Percentiles rank a stretch among this genome's conserved stretches.
These are phyloP conservation scores for Balamuthia mandrillaris DNA, from an alignment of 208 protist genomes.

Conservation along the genomic window DNA sequence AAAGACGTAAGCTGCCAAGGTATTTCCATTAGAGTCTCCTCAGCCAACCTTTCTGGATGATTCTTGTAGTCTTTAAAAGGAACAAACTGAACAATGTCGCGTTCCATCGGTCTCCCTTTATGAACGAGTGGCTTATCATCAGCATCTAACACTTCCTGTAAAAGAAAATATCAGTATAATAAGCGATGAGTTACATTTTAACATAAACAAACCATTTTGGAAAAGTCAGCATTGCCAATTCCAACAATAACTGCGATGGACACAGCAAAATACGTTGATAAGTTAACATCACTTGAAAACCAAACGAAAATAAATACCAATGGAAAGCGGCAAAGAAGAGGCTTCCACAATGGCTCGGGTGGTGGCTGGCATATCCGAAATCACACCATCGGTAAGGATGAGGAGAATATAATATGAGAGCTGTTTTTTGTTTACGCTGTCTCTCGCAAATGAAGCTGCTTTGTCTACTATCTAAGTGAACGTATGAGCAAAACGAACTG, in stretches of 20 bases:
- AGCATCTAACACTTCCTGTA: slow-evolving; percentile 48
- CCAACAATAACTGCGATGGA: slow-evolving; percentile 37
- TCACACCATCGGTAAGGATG: slow-evolving; percentile 35
- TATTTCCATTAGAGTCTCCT: slow-evolving; percentile 29
- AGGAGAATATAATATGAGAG: slow-evolving; percentile 22
- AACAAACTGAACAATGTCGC: slow-evolving; percentile 65
- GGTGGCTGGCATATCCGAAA: slow-evolving; percentile 48
- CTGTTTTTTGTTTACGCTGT: background rate
- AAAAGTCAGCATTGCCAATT: slow-evolving; percentile 46
- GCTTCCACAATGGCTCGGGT: slow-evolving; percentile 33
- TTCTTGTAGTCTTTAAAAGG: slow-evolving; percentile 62
- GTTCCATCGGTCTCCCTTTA: slow-evolving; percentile 23
- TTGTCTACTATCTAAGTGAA: background rate
- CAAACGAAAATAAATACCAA: background rate
- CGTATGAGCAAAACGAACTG: background rate
- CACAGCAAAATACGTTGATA: background rate
- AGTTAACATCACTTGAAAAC: background rate
- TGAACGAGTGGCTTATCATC: slow-evolving; percentile 43
- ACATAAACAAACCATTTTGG: slow-evolving; percentile 31
- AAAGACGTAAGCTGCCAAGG: slow-evolving; percentile 30
- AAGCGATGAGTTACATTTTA: background rate
- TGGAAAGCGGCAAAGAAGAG: slow-evolving; percentile 15
- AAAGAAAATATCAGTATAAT: no score
- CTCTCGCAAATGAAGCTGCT: background rate
- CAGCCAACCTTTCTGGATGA: background rate